Base-by-base conservation (phyloP, 768 basidiomycete species). In the Royoungia palumana region DNA sequence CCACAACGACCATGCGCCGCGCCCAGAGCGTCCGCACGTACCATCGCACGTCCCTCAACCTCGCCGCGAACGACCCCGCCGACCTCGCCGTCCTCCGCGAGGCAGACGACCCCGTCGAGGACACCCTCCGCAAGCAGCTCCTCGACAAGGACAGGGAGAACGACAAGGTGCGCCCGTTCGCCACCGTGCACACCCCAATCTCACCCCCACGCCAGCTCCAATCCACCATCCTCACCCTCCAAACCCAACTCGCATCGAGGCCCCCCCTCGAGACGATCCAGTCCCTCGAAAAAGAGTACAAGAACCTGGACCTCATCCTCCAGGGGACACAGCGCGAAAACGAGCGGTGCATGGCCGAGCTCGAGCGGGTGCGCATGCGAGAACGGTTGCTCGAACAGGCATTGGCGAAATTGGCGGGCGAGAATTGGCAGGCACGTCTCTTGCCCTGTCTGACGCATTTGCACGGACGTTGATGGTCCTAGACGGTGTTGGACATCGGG, bases 271-370 rank as follows among this genome's bases (percentile, higher is more conserved):
- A 89, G 53, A 70, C 70, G 0, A 72, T 91, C 22, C 82, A 87
- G 50, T 75, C 74, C 30, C 66, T 90, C 27, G 75, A 85, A 64
- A 83, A 80, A 59, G 89, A 91, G 55, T 82, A 83, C 58, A 81
- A 81, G 57, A 85, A 87, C 49, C 70, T 90, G 1, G 89, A 90
- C 34, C 71, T 92, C 16, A 71, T 92, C 4, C 67, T 90, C 0
- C 80, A 87, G 50, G 89, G 89, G 0, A 91, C 89, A 0, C 88
- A 90, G 54, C 72, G 88, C 42, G 90, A 93, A 70, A 93, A 93
- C 58, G 89, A 91, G 57, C 75, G 85, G 41, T 86, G 83, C 53
- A 91, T 92, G 89, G 74, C 79, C 0, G 87, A 90, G 50, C 72
- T 89, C 3, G 89, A 91, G 47, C 75, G 85, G 54, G 76, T 72